Base-by-base conservation (phyloP, 1,284 basidiomycete genomes). In the Irpex lacteus region DNA sequence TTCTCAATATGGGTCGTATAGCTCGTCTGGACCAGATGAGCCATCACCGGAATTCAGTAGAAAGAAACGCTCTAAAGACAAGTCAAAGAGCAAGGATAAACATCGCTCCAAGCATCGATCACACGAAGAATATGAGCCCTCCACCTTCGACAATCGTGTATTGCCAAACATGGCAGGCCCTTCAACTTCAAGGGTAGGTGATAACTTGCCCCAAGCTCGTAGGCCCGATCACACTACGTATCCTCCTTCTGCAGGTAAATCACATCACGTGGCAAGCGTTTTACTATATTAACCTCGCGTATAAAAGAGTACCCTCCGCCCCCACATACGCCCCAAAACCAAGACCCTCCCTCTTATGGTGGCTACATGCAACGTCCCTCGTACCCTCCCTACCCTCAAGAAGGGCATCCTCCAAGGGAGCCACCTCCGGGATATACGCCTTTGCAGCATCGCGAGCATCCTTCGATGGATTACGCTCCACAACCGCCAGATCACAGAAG, bases 41-140 rank as follows among this genome's bases (percentile, higher is more conserved):
- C 54, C 8, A 44, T 44, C 32, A 13, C 11, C 34, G 37, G 26
- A 53, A 37, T 9, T 18, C 50, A 21, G 18, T n/a, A 67, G 60
- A 40, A 68, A 66, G 63, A 68, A 66, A 49, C 65, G 67, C 6
- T 65, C 67, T 0, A 72, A 70, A 50, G 59, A 60, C 44, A 61
- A 57, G 53, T n/a, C 66, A 19, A 61, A 63, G 58, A 9, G 64
- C n/a, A 55, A 60, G 13, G 15, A 18, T 50, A 53, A 62, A 19
- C 32, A 67, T 36, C 36, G 52, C 6, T 19, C 61, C 54, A 8
- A 26, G 21, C 8, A 38, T 32, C 50, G 44, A 32, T 32, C 59
- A 21, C 44, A 59, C 5, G n/a, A 63, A 34, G 49, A 59, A 7
- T 15, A 59, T 47, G 19, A 58, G 15, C 4, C 21, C 13, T 8